Evolutionary conservation across 441 rosid species (phyloP).

Genomic region (Bruguiera hainesii): DNA sequence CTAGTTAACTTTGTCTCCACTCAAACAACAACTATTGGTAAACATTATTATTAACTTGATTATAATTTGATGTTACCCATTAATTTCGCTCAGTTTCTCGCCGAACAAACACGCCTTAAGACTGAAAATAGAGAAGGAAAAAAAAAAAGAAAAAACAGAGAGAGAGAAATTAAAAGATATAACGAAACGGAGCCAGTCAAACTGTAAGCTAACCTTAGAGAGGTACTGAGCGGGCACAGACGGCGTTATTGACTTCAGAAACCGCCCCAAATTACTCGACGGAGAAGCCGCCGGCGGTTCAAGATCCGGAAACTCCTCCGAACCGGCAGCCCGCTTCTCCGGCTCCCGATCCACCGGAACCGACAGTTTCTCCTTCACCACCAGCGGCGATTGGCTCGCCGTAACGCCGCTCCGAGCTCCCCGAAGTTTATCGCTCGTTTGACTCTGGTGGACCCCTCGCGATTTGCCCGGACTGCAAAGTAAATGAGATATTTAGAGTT

Average conservation of each 20-base stretch:
- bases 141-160: not conserved
- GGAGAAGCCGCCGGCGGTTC: conserved; percentile 31
- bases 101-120: conserved; percentile 1
- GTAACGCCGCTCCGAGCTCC: conserved; percentile 44
- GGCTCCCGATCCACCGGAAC: conserved; percentile 20
- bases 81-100: not conserved
- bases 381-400: conserved; percentile 22
- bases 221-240: conserved; percentile 51
- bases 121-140: not conserved
- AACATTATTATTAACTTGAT: not conserved
- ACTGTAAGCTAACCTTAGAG: conserved; percentile 40
- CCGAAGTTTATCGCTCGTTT: conserved; percentile 36
- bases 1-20: not conserved
- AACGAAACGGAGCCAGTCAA: not conserved
- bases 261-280: conserved; percentile 53
- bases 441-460: conserved; percentile 34
- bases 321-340: conserved; percentile 24
- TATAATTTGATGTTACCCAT: not conserved
- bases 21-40: not conserved
- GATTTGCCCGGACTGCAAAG: conserved; percentile 31
- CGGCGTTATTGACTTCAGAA: conserved; percentile 59
- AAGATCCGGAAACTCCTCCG: conserved; percentile 9
- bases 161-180: not conserved
- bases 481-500: too few relatives aligned
- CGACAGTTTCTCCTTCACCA: conserved; percentile 17